These are phyloP conservation scores for Aspergillus caelatus DNA, from an alignment of 2,329 filamentous ascomycete species.

Conservation along the genomic window DNA sequence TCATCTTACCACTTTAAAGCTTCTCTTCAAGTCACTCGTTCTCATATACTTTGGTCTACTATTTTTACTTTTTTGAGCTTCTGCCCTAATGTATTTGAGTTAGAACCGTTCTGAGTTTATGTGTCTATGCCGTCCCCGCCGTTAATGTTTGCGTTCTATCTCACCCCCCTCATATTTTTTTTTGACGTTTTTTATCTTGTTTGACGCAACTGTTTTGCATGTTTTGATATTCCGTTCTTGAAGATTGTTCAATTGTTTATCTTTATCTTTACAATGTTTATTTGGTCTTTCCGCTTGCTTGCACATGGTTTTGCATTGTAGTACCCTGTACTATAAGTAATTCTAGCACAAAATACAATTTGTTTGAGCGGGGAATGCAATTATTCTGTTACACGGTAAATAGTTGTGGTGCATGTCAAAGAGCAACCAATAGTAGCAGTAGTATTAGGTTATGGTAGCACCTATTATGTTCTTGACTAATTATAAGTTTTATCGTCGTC, in stretches of 20 bases:
- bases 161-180: slow-evolving; percentile 17
- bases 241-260: slow-evolving; percentile 7
- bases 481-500: neutral
- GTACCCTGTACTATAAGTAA: slow-evolving; percentile 45
- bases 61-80: slow-evolving; percentile 20
- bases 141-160: slow-evolving; percentile 18
- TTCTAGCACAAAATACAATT: slow-evolving; percentile 35
- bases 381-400: neutral
- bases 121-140: slow-evolving; percentile 29
- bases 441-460: neutral
- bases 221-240: slow-evolving; percentile 6
- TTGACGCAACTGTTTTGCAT: slow-evolving; percentile 6
- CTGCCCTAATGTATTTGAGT: slow-evolving; percentile 25
- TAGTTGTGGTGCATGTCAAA: neutral
- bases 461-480: neutral
- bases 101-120: slow-evolving; percentile 34
- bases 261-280: slow-evolving; percentile 9
- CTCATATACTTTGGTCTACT: slow-evolving; percentile 16
- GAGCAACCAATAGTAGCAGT: neutral
- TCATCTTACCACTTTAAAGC: slow-evolving; percentile 20
- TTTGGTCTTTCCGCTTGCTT: slow-evolving; percentile 23
- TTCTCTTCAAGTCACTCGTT: slow-evolving; percentile 21
- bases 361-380: slow-evolving; percentile 32
- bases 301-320: slow-evolving; percentile 34
- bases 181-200: slow-evolving; percentile 11